Evolutionary conservation across 2,329 filamentous ascomycete genomes (phyloP), one percentile per base, ranked within the genome.

Genomic region (Tolypocladium tropicale): DNA sequence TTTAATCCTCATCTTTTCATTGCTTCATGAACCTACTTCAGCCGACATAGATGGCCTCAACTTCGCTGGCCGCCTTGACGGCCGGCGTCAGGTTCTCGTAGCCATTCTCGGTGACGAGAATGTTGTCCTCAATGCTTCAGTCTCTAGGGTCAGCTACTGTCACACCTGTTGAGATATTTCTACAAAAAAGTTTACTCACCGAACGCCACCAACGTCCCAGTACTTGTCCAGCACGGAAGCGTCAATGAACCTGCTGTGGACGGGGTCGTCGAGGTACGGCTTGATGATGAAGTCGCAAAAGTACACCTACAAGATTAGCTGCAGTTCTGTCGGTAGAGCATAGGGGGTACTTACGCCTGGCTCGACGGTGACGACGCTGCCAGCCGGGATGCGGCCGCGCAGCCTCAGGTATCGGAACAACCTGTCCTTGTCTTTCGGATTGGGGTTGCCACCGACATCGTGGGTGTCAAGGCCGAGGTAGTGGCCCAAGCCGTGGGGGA

Each of bases 381-480:
- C 87, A 0, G 84, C 86, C 0, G 90, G 90, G 52, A 96, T 71
- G 25, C 74, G 79, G 14, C 89, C 86, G 54, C 94, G 78, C 41
- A 95, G 85, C 49, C 94, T 80, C 58, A 99, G 75, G 67, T 96
- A 97, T 54, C 84, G 80, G 74, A 96, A 97, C 79, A 96, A 83
- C 37, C 82, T 76, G 68, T 99, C 92, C 58, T 80, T 76, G 67
- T 99, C 94, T 10, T 77, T 77, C 64, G 89, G 90, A 70, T 92
- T 87, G 37, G 88, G 78, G 68, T 90, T 85, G 25, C 89, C 89
- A 58, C 88, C 88, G 0, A 85, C 88, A 66, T 96, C 92, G 69
- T 96, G 92, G 2, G 91, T 95, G 68, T 96, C 92, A 80, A 96
- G 86, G 59, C 92, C 92, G 11, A 96, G 76, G 68, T 95, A 93